Percentiles rank a stretch among this genome's conserved stretches.
Conservation (phyloP, 2,329 filamentous ascomycete genomes). For the Trichoderma sp. region DNA sequence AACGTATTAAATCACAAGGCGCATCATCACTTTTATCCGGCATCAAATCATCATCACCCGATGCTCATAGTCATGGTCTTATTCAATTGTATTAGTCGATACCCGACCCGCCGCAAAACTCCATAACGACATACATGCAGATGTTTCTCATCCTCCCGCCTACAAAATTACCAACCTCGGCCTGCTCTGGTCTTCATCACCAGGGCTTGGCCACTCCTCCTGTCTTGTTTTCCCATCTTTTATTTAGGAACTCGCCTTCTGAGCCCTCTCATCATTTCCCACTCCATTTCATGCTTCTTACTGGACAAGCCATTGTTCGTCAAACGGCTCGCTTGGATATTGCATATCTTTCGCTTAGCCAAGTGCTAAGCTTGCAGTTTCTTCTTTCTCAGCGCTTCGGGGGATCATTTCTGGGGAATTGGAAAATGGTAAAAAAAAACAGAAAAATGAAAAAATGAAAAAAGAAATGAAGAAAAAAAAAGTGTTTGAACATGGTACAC, state of each 20-base stretch:
- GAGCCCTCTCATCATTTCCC: background rate
- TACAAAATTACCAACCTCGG: background rate
- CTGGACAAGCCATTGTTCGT: slow-evolving; percentile 8
- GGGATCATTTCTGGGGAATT: slow-evolving; percentile 9
- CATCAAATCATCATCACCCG: background rate
- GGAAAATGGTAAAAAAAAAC: background rate
- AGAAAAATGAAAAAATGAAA: background rate
- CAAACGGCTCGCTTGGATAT: slow-evolving; percentile 1
- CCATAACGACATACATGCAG: slow-evolving; percentile 18
- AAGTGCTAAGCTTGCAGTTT: background rate
- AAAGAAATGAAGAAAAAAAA: background rate
- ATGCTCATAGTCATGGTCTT: background rate
- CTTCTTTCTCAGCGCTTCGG: slow-evolving; percentile 11
- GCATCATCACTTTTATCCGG: background rate
- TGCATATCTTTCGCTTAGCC: background rate
- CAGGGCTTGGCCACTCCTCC: background rate
- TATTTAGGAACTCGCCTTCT: background rate
- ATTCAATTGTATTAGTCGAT: slow-evolving; percentile 10
- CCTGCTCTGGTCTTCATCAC: background rate
- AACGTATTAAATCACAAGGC: background rate
- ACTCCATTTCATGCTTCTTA: background rate
- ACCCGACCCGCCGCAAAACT: background rate
- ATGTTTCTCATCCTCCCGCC: background rate
- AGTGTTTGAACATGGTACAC: slow-evolving; percentile 17
- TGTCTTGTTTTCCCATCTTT: background rate